Evolutionary conservation across 495 filamentous ascomycete genomes (phyloP), one percentile per base, ranked within the genome.

Genomic region (Penicillium antarcticum): DNA sequence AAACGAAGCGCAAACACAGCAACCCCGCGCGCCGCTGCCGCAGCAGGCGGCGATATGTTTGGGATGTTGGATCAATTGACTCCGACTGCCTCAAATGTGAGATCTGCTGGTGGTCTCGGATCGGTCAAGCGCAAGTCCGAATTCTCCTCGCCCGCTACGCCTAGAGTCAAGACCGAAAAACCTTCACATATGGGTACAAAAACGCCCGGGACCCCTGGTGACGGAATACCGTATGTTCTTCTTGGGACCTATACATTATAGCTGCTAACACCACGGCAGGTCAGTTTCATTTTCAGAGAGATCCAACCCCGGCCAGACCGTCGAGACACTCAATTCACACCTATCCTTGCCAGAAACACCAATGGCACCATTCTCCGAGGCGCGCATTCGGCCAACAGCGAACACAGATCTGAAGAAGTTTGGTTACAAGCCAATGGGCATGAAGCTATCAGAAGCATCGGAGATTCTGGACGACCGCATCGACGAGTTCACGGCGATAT

Each of bases 401-500:
- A 87, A 89, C 53, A 88, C 87, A 3, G 94, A 98, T 58, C 74
- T 87, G 44, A 91, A 89, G 62, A 97, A 95, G 61, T 87, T 96
- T 45, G 83, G 81, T 8, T 98, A 96, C 67, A 91, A 91, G 57
- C 86, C 90, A 0, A 87, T 97, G 73, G 87, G 89, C 24, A 95
- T 96, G 90, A 95, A 94, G 56, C 78, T 92, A 11, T 89, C 89
- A 4, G 92, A 96, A 59, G 84, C 89, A 2, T 92, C 91, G 2
- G 92, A 96, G 68, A 87, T 96, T 45, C 76, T 95, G 5, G 94
- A 98, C 63, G 92, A 96, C 65, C 83, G 92, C 37, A 96, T 98
- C 67, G 94, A 98, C 48, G 89, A 89, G 26, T 96, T 97, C 55
- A 75, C 80, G 55, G 62, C 64, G 3, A 63, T 88, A 2, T 78